A percentile compares a stretch with the other conserved stretches of the same genome.
phyloP scores from a whole-genome alignment of 2,329 filamentous ascomycete genomes.

The Xylariaceae sp. region DNA sequence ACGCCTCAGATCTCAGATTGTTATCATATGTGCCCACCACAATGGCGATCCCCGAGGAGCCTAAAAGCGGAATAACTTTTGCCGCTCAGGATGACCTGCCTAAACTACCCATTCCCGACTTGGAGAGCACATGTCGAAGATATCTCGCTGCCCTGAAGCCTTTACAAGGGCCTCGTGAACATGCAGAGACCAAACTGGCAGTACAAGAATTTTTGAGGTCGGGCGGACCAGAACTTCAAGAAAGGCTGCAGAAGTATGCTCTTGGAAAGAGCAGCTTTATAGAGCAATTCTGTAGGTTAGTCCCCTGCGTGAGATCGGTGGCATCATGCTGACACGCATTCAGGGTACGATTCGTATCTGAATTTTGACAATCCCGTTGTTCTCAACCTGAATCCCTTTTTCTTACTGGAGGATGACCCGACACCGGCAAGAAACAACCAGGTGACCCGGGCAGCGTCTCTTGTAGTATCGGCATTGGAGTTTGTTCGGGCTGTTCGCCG shows the following conservation, averaged over 20 bases:
- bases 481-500: constrained; percentile 90
- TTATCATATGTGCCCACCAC: constrained; percentile 32
- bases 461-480: constrained; percentile 83
- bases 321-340: constrained; percentile 12
- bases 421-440: constrained; percentile 96
- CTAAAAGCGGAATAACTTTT: constrained; percentile 76
- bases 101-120: constrained; percentile 87
- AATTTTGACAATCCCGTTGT: constrained; percentile 98
- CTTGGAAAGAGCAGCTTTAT: constrained; percentile 92
- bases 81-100: constrained; percentile 82
- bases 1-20: constrained; percentile 28
- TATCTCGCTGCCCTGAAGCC: constrained; percentile 78
- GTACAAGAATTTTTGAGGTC: constrained; percentile 76
- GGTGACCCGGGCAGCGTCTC: constrained; percentile 86
- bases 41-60: constrained; percentile 40
- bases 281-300: constrained; percentile 87
- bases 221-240: constrained; percentile 81
- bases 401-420: constrained; percentile 93
- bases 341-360: constrained; percentile 97
- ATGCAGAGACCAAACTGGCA: constrained; percentile 74
- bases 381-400: constrained; percentile 95
- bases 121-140: constrained; percentile 71
- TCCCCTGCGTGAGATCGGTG: not conserved
- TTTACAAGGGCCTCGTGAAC: constrained; percentile 75
- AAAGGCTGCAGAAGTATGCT: constrained; percentile 86